Conservation (phyloP, 257 asterid species). For the Solanum paucissectum region DNA sequence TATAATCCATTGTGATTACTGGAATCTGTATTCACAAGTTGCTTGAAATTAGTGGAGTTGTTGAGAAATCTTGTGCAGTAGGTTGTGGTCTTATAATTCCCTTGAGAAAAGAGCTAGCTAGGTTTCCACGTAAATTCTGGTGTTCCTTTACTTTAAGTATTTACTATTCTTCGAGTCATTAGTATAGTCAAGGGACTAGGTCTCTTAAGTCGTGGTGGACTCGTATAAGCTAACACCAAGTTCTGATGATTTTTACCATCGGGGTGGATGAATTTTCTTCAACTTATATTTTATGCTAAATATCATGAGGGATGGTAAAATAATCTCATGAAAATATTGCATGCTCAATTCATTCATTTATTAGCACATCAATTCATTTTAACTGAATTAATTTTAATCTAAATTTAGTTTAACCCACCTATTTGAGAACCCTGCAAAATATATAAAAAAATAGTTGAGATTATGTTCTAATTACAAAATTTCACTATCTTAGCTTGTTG, state of each 20-base stretch:
- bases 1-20: neutral
- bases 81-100: neutral
- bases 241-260: no score
- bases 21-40: neutral
- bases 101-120: neutral
- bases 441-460: neutral
- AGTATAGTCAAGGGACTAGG: neutral
- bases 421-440: no score
- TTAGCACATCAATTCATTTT: neutral
- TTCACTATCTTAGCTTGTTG: neutral
- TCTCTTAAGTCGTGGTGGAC: neutral
- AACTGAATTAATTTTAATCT: no score
- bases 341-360: neutral
- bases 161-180: neutral
- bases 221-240: neutral
- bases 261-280: neutral
- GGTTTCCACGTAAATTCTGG: no score
- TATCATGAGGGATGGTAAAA: neutral
- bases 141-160: neutral
- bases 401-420: no score
- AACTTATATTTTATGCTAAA: neutral
- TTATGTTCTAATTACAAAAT: no score
- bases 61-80: no score
- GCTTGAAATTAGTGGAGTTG: neutral
- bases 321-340: neutral